Evolutionary conservation across 202 grass and related monocot genomes (phyloP).

Genomic region (Hordeum pubiflorum): DNA sequence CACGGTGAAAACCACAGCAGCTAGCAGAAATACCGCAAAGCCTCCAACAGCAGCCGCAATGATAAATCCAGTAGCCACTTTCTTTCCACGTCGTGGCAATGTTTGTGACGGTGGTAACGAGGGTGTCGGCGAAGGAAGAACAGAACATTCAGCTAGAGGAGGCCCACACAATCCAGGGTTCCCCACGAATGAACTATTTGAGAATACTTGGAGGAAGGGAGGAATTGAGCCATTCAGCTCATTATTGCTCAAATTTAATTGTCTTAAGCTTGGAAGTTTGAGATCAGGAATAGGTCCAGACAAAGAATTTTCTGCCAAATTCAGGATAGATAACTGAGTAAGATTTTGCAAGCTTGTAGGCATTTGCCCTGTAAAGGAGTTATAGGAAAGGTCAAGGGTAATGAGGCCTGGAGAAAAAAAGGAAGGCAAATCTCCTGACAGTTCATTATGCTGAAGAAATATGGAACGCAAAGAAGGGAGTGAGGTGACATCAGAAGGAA

Average conservation of each 20-base stretch:
- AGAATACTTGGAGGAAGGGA: conserved; percentile 62
- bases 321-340: conserved; percentile 50
- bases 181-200: conserved; percentile 58
- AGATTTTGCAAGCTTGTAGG: conserved; percentile 55
- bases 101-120: conserved; percentile 32
- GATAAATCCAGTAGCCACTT: conserved; percentile 49
- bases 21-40: conserved; percentile 60
- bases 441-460: conserved; percentile 84
- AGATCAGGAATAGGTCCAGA: conserved; percentile 80
- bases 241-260: conserved; percentile 77
- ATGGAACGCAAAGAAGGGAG: conserved; percentile 73
- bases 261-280: conserved; percentile 52
- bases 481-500: conserved; percentile 59
- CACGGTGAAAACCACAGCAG: conserved; percentile 40
- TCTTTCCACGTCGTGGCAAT: conserved; percentile 33
- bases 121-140: conserved; percentile 55
- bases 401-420: conserved; percentile 51
- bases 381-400: conserved; percentile 79
- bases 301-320: conserved; percentile 64
- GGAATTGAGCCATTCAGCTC: conserved; percentile 75
- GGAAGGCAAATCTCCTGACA: conserved; percentile 70
- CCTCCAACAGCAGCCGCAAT: conserved; percentile 52
- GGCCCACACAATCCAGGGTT: conserved; percentile 72
- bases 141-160: conserved; percentile 66
- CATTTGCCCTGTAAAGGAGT: conserved; percentile 75